A percentile compares a stretch with the other conserved stretches of the same genome.
Evolutionary conservation across 441 rosid genomes (phyloP).

Genomic region (Mallotus japonicus): DNA sequence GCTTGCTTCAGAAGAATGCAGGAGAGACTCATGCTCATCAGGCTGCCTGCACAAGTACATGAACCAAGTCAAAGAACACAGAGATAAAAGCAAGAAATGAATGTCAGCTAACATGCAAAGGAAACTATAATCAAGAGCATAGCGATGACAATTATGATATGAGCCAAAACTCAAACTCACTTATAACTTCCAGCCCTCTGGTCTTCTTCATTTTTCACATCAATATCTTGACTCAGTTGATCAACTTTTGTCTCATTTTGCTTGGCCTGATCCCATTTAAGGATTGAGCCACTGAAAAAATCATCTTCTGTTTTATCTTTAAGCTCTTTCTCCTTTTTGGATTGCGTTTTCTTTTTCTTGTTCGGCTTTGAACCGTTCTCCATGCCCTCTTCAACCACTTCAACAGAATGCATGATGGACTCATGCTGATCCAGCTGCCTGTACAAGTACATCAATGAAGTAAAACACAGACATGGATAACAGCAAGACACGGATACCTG

Average conservation of each 20-base stretch:
- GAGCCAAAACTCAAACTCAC: conserved; percentile 12
- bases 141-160: neutral
- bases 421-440: conserved; percentile 13
- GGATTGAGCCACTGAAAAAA: neutral
- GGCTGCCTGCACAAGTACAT: conserved; percentile 11
- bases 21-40: neutral
- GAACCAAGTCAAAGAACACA: neutral
- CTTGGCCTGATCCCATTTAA: conserved; percentile 12
- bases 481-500: neutral
- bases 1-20: neutral
- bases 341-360: conserved; percentile 21
- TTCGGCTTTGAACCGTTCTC: conserved; percentile 16
- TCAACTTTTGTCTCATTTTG: conserved; percentile 14
- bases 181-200: conserved; percentile 12
- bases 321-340: conserved; percentile 13
- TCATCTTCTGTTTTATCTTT: conserved; percentile 12
- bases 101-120: no score
- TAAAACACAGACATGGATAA: neutral
- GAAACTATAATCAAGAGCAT: no score
- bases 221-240: conserved; percentile 12
- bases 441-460: neutral
- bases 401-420: conserved; percentile 3
- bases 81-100: neutral
- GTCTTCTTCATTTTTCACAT: neutral
- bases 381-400: neutral